Base-by-base conservation (phyloP, 1,284 basidiomycete genomes). In the Sanguinoderma infundibulare region DNA sequence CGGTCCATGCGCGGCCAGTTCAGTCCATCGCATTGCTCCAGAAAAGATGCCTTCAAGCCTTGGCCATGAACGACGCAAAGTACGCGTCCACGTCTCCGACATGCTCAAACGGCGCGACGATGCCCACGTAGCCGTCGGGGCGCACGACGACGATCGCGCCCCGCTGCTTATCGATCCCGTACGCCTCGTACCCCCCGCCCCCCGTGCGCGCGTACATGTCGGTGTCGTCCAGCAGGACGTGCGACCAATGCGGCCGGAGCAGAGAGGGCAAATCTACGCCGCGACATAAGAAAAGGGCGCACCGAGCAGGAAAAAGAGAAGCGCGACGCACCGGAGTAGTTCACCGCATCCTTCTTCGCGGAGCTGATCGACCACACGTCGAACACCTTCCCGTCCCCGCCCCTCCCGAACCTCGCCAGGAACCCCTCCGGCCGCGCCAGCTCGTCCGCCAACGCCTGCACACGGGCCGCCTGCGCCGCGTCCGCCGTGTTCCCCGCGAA, bases 81-180 rank as follows among this genome's bases (percentile, higher is more conserved):
- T 88, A 90, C 15, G 66, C 66, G 39, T 83, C 72, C n/a, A 90
- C 65, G 26, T 77, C 77, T 5, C 73, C 66, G 35, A 77, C 65
- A 3, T 77, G 72, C 42, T 84, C 77, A 42, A 90, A 72, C 0
- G 87, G 81, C 1, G 79, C 78, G 24, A 90, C 76, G 57, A 78
- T 77, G 2, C 87, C 87, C 17, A 93, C 83, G 63, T 91, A 92
- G 9, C 90, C 90, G 67, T 93, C 91, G 3, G 91, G 91, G 34
- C 91, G 81, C 14, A 91, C 84, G 35, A 89, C 78, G 30, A 91
- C 83, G 26, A 91, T 73, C 6, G 82, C 87, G 28, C 90, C 91
- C 3, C 35, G 22, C 75, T 73, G 22, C 77, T 68, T 5, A 47
- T 78, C 76, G 39, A 91, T 79, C 0, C 90, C 90, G 63, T 83